These are phyloP conservation scores for Chlorella sorokiniana DNA, from an alignment of 139 green algal species.

Conservation along the genomic window DNA sequence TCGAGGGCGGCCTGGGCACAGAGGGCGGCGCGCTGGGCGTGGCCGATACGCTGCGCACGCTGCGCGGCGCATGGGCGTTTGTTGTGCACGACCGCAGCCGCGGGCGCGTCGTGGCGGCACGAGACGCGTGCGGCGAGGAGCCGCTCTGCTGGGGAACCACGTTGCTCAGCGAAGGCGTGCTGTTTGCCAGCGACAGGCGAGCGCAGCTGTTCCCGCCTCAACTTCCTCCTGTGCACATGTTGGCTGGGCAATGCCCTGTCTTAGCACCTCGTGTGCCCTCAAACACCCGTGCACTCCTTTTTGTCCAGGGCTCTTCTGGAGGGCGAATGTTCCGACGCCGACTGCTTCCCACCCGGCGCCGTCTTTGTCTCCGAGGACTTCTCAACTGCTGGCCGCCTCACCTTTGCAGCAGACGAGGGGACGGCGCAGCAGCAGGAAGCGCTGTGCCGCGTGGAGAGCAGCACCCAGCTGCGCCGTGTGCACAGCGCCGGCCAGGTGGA, in stretches of 20 bases:
- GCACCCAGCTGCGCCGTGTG: not conserved
- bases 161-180: slow-evolving; percentile 20
- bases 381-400: not conserved
- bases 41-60: not conserved
- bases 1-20: not conserved
- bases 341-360: slow-evolving; percentile 8
- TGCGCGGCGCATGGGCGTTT: slow-evolving; percentile 16
- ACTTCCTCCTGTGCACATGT: too few relatives aligned
- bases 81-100: not conserved
- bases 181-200: slow-evolving; percentile 30
- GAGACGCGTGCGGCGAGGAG: slow-evolving; percentile 5
- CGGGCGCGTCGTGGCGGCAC: slow-evolving; percentile 18
- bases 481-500: not conserved
- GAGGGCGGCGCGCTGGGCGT: not conserved
- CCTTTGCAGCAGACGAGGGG: not conserved
- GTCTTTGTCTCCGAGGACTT: slow-evolving; percentile 13
- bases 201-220: too few relatives aligned
- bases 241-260: too few relatives aligned
- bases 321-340: slow-evolving; percentile 7
- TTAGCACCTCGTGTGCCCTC: not conserved
- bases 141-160: slow-evolving; percentile 19
- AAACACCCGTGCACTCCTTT: not conserved
- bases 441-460: slow-evolving; percentile 24
- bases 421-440: not conserved
- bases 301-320: slow-evolving; percentile 13